Conservation (phyloP, 1,284 basidiomycete genomes). For the Ustilago lituana region DNA sequence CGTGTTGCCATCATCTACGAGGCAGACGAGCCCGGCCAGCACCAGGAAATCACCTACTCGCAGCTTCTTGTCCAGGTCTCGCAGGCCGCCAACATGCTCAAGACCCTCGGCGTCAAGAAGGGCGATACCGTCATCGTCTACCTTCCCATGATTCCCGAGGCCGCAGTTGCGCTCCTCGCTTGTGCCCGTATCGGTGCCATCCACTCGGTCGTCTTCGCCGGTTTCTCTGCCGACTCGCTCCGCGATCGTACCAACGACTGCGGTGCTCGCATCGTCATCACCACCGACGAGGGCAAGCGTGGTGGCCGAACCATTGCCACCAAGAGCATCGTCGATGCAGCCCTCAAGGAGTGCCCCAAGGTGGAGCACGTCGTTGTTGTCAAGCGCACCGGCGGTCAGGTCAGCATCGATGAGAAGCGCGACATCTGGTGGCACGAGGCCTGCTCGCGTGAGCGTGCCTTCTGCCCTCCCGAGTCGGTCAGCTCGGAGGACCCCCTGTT, state of each 20-base stretch:
- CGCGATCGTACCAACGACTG: conserved; percentile 93
- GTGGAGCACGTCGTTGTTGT: conserved; percentile 94
- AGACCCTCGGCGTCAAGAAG: conserved; percentile 88
- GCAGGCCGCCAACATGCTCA: conserved; percentile 90
- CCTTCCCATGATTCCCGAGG: conserved; percentile 72
- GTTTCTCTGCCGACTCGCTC: conserved; percentile 95
- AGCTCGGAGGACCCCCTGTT: conserved; percentile 92
- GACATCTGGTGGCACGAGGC: conserved; percentile 99
- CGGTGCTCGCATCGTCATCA: conserved; percentile 87
- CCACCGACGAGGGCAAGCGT: conserved; percentile 91
- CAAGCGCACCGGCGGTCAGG: conserved; percentile 82
- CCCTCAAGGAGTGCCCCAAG: conserved; percentile 82
- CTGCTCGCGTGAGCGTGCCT: conserved; percentile 81
- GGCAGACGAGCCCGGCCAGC: conserved; percentile 90
- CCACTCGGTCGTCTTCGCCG: conserved; percentile 98
- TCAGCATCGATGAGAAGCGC: conserved; percentile 84
- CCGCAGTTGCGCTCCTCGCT: conserved; percentile 93
- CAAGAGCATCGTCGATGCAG: conserved; percentile 91
- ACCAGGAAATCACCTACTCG: conserved; percentile 78
- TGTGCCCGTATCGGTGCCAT: conserved; percentile 96
- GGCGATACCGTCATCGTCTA: conserved; percentile 83
- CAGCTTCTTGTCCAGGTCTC: conserved; percentile 85
- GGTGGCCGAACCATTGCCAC: conserved; percentile 96
- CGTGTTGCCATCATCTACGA: conserved; percentile 98
- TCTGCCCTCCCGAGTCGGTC: conserved; percentile 89